Percentiles rank a stretch among this genome's conserved stretches.
phyloP scores from a whole-genome alignment of 1,139 yeast genomes.

The Pichia sp. region DNA sequence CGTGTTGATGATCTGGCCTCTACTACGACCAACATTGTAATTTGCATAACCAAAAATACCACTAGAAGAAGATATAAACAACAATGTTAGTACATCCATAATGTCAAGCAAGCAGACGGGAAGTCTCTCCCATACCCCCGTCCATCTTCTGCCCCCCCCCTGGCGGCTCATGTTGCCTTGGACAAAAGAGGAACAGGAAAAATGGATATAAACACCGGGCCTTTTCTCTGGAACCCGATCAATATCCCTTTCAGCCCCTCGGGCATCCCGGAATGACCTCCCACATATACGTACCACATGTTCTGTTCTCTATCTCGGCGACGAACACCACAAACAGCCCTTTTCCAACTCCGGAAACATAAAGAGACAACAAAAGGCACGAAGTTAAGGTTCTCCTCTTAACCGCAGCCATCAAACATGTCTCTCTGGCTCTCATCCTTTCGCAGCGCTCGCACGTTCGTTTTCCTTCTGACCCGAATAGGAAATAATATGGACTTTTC shows the following conservation, averaged over 20 bases:
- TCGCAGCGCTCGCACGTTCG: background rate
- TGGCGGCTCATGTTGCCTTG: background rate
- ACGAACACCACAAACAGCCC: background rate
- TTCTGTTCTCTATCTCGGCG: background rate
- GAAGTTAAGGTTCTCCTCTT: background rate
- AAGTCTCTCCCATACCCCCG: background rate
- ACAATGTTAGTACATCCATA: background rate
- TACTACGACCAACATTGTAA: conserved; percentile 83
- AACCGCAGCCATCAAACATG: background rate
- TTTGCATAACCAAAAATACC: conserved; percentile 98
- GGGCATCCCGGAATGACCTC: background rate
- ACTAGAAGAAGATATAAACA: conserved; percentile 35
- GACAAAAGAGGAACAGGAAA: background rate
- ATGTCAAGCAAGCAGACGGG: background rate
- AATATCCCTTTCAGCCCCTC: background rate
- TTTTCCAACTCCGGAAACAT: background rate
- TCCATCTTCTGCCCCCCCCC: background rate
- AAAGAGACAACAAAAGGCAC: background rate
- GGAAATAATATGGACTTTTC: conserved; percentile 5
- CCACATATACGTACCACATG: background rate
- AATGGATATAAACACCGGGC: background rate
- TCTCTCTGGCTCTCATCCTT: background rate
- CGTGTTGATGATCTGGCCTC: conserved; percentile 89
- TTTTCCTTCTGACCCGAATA: conserved; percentile 4
- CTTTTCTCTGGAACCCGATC: background rate